Evolutionary conservation across 495 filamentous ascomycete genomes (phyloP), one percentile per base, ranked within the genome.

Genomic region (Aspergillus egyptiacus): DNA sequence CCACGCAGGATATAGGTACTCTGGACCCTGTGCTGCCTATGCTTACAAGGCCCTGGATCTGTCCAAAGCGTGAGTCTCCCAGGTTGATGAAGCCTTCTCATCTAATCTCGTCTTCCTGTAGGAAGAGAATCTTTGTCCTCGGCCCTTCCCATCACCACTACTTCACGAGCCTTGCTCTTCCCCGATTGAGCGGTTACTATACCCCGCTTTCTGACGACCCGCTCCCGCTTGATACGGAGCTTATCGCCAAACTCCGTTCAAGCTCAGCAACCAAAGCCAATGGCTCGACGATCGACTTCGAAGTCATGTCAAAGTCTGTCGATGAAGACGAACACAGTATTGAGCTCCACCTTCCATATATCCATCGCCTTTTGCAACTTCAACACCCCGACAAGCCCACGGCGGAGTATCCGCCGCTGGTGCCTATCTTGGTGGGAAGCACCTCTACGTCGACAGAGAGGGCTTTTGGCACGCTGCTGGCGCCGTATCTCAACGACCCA

Each of bases 1-100:
- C 51, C 93, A 99, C 65, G 93, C 94, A 46, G 94, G 93, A 23
- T 99, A 95, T 74, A 77, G 86, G 3, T 99, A 96, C 70, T 97
- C 91, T 13, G 93, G 93, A 24, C 82, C 89, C 22, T 89, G 89
- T 54, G 91, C 94, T 41, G 93, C 90, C 38, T 95, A 89, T 80
- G 93, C 93, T 35, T 99, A 99, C 71, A 91, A 87, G 63, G 77
- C 82, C 3, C 82, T 94, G 46, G 91, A 99, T 65, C 72, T 96
- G 33, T 83, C 83, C 15, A 81, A 82, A 53, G 85, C 85, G 85
- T 88, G 66, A 67, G 74, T 24, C 30, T 1, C 18, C 19, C 6
- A 1, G 22, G 17, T 33, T 17, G n/a, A 20, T n/a, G 15, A 23
- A 2, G 7, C 10, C 1, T 18, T 6, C 5, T 23, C 19, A 13